These are phyloP conservation scores for Cerioporus squamosus DNA, from an alignment of 1,284 basidiomycete genomes.

Conservation along the genomic window DNA sequence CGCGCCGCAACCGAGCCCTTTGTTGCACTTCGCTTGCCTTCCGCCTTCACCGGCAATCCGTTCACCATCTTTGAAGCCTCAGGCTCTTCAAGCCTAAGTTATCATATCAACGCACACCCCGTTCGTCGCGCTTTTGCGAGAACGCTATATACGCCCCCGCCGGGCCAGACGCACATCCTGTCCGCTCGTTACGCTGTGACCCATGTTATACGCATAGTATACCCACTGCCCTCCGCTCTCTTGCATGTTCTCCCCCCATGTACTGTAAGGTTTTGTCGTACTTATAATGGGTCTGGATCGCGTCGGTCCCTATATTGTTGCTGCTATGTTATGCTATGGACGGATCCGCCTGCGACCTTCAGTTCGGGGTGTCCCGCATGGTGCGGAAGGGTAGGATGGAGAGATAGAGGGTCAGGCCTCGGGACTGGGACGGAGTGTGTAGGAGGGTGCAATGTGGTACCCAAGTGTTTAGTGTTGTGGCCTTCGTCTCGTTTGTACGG, in stretches of 20 bases:
- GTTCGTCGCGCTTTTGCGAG: neutral
- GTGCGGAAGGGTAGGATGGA: too few species aligned
- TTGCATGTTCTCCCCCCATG: neutral
- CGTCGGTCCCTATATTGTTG: neutral
- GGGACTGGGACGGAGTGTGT: too few species aligned
- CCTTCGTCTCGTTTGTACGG: too few species aligned
- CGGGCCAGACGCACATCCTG: neutral
- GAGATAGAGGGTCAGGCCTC: too few species aligned
- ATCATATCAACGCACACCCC: neutral
- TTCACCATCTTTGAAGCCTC: neutral
- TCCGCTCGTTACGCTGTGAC: neutral
- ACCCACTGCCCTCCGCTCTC: neutral
- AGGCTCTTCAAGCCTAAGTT: too few species aligned
- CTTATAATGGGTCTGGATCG: constrained; percentile 2
- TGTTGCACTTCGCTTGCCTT: neutral
- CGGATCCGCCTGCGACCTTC: constrained; percentile 35
- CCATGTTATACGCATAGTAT: neutral
- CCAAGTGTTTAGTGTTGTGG: too few species aligned
- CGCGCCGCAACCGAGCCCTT: neutral
- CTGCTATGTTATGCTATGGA: too few species aligned
- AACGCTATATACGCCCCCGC: neutral
- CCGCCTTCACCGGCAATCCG: neutral
- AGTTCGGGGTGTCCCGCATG: constrained; percentile 1
- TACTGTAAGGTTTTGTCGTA: neutral
- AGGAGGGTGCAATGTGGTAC: too few species aligned